Conservation (phyloP, 306 rosid genomes). For the Datisca glomerata region DNA sequence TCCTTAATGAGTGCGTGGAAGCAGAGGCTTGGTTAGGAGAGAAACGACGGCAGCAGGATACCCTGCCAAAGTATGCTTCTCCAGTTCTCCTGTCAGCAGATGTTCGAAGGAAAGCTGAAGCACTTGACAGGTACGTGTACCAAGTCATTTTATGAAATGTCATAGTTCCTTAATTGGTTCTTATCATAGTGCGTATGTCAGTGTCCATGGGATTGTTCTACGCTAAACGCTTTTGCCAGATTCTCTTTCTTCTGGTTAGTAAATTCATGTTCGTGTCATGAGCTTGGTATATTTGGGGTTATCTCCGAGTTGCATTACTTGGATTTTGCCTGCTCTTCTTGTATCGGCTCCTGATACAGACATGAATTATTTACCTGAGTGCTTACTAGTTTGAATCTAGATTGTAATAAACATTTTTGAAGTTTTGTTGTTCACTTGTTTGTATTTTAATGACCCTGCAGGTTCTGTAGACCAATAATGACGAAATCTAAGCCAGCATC, state of each 20-base stretch:
- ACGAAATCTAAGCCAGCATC: constrained; percentile 58
- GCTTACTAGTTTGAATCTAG: too few species aligned
- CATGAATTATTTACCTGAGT: too few species aligned
- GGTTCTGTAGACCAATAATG: constrained; percentile 83
- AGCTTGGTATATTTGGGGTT: too few species aligned
- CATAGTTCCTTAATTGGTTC: neutral
- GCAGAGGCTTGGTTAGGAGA: constrained; percentile 90
- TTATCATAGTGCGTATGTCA: too few species aligned
- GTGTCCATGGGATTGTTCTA: too few species aligned
- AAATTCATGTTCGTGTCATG: too few species aligned
- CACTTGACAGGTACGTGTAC: constrained; percentile 53
- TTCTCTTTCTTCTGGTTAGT: too few species aligned
- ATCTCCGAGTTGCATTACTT: neutral
- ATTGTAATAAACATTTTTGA: too few species aligned
- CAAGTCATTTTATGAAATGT: neutral
- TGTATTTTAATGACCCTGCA: constrained; percentile 8
- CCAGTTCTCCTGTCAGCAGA: constrained; percentile 76
- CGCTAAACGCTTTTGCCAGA: too few species aligned
- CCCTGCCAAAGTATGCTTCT: constrained; percentile 58
- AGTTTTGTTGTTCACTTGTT: too few species aligned
- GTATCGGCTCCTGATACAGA: too few species aligned
- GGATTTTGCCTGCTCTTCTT: neutral
- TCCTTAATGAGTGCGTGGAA: constrained; percentile 62
- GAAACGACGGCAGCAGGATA: constrained; percentile 62
- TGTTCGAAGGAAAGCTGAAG: constrained; percentile 70